Percentiles rank a stretch among this genome's conserved stretches.
Conservation (phyloP, 768 basidiomycete species). For the Calocera viscosa region DNA sequence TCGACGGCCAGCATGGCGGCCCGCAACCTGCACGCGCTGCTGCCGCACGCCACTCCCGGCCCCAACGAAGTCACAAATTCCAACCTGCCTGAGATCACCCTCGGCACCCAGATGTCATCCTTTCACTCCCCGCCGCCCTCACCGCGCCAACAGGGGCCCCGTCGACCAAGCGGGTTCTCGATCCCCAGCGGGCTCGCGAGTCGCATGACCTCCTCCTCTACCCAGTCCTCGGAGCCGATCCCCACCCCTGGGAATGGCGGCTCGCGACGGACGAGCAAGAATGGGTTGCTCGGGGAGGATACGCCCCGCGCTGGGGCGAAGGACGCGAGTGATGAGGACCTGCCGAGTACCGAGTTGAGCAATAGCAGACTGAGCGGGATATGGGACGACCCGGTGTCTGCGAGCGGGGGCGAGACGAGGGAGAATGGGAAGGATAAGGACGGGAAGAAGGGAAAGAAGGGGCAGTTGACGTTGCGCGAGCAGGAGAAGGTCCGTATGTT, state of each 20-base stretch:
- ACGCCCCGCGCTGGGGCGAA: not conserved
- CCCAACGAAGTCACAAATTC: not conserved
- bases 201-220: not conserved
- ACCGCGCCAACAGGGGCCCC: not conserved
- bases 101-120: not conserved
- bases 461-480: conserved; percentile 68
- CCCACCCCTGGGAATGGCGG: not conserved
- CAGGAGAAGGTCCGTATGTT: conserved; percentile 72
- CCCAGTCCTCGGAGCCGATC: not conserved
- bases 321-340: not conserved
- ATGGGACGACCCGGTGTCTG: not conserved
- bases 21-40: not conserved
- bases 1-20: not conserved
- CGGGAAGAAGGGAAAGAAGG: conserved; percentile 8
- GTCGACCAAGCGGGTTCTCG: not conserved
- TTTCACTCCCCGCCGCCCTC: conserved; percentile 1
- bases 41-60: not conserved
- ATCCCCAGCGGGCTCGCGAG: not conserved
- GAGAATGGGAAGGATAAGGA: not conserved
- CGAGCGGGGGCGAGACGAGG: not conserved
- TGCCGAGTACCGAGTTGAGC: conserved; percentile 4
- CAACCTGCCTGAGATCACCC: not conserved
- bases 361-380: not conserved
- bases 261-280: not conserved
- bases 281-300: not conserved